Evolutionary conservation across 805 yeast species (phyloP).

Genomic region (Zygoascus ofunaensis): DNA sequence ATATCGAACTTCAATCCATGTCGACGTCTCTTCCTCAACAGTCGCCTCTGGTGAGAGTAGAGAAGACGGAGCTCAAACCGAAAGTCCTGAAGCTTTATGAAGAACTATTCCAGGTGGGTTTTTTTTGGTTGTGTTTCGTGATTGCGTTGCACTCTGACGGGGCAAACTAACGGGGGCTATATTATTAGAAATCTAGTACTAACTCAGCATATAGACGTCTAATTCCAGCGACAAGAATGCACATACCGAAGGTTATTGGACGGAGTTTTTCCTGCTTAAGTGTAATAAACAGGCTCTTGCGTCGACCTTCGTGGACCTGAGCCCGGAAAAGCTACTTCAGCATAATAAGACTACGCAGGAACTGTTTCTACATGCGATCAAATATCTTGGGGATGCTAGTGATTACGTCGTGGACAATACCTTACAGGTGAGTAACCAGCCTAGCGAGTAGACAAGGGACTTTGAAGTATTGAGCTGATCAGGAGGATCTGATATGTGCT

Average conservation of each 20-base stretch:
- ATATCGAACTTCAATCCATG: no score
- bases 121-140: neutral
- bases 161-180: conserved; percentile 7
- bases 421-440: conserved; percentile 6
- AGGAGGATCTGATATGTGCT: no score
- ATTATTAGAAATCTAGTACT: neutral
- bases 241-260: conserved; percentile 18
- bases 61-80: conserved; percentile 23
- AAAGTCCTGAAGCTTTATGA: conserved; percentile 29
- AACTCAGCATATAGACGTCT: conserved; percentile 11
- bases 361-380: conserved; percentile 20
- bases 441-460: no score
- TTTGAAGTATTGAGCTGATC: no score
- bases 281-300: conserved; percentile 18
- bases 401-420: conserved; percentile 16
- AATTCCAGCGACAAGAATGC: conserved; percentile 11
- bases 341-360: conserved; percentile 12
- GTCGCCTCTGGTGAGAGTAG: conserved; percentile 24
- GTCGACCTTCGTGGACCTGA: conserved; percentile 17
- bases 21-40: conserved; percentile 4
- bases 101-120: conserved; percentile 22
- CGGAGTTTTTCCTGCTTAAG: conserved; percentile 15
- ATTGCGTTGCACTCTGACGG: neutral
- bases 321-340: conserved; percentile 18
- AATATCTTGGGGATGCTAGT: conserved; percentile 14